phyloP scores from a whole-genome alignment of 2,329 filamentous ascomycete genomes.

The Coniochaeta sp. region DNA sequence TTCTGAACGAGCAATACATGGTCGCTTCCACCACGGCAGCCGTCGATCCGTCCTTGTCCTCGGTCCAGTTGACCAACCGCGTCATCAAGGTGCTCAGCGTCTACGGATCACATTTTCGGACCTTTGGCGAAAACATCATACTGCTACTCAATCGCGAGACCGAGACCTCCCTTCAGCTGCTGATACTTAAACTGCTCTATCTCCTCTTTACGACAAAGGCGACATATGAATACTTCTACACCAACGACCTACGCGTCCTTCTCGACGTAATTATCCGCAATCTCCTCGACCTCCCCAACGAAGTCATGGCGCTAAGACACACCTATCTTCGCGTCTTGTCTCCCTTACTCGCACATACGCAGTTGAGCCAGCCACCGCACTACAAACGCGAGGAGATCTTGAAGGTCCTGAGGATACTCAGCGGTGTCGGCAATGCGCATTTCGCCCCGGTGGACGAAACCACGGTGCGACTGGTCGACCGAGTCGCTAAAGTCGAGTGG shows the following conservation, averaged over 20 bases:
- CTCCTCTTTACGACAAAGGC: conserved; percentile 86
- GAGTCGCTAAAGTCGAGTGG: conserved; percentile 69
- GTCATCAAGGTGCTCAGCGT: conserved; percentile 86
- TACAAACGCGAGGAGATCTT: conserved; percentile 87
- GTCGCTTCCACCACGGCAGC: conserved; percentile 56
- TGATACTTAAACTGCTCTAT: conserved; percentile 95
- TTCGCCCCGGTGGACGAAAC: conserved; percentile 79
- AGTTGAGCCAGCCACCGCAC: conserved; percentile 76
- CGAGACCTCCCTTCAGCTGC: conserved; percentile 85
- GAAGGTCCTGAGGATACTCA: conserved; percentile 66
- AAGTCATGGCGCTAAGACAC: conserved; percentile 69
- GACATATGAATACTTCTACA: conserved; percentile 98
- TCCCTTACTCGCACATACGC: conserved; percentile 84
- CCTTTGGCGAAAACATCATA: conserved; percentile 97
- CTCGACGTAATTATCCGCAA: conserved; percentile 96
- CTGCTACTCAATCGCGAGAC: conserved; percentile 89
- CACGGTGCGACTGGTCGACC: conserved; percentile 66
- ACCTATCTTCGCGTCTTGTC: conserved; percentile 92
- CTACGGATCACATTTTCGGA: conserved; percentile 75
- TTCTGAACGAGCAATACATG: conserved; percentile 98
- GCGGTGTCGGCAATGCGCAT: conserved; percentile 59
- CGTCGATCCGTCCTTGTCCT: conserved; percentile 28
- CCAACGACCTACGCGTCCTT: conserved; percentile 89
- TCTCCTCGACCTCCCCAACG: conserved; percentile 87
- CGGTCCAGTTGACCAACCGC: conserved; percentile 70